These are phyloP conservation scores for Trametes pubescens DNA, from an alignment of 1,284 basidiomycete genomes.

Conservation along the genomic window DNA sequence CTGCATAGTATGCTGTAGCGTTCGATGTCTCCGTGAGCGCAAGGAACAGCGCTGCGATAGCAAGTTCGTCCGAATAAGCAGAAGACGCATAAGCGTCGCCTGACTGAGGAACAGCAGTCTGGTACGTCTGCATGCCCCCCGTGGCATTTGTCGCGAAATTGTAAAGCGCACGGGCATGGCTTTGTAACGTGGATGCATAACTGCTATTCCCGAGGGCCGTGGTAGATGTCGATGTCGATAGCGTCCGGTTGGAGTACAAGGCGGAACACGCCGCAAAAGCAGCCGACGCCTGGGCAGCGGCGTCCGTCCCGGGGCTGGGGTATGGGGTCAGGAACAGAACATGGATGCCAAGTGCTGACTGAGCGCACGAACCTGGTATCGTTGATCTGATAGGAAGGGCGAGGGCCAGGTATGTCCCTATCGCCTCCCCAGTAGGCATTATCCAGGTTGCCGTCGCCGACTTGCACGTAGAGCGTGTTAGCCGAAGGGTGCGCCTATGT, in stretches of 20 bases:
- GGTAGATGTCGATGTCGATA: conserved; percentile 60
- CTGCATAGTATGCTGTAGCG: conserved; percentile 50
- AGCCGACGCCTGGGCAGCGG: conserved; percentile 81
- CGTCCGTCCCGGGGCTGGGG: conserved; percentile 85
- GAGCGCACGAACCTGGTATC: conserved; percentile 51
- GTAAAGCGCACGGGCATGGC: conserved; percentile 81
- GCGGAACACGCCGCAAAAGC: conserved; percentile 89
- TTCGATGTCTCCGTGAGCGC: conserved; percentile 60
- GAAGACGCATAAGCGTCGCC: conserved; percentile 78
- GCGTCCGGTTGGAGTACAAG: conserved; percentile 67
- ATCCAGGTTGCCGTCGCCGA: conserved; percentile 70
- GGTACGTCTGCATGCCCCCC: conserved; percentile 65
- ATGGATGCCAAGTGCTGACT: neutral
- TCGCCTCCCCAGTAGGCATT: conserved; percentile 93
- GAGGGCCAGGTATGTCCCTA: conserved; percentile 74
- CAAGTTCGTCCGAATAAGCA: conserved; percentile 72
- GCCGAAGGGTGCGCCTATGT: conserved; percentile 81
- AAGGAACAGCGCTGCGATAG: conserved; percentile 80
- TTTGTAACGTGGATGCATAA: conserved; percentile 75
- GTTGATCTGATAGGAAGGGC: conserved; percentile 84
- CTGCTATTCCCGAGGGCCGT: conserved; percentile 77
- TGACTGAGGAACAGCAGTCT: conserved; percentile 70
- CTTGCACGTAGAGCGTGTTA: conserved; percentile 81
- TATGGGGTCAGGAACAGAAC: neutral
- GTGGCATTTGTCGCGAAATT: conserved; percentile 71